Percentiles rank a stretch among this genome's conserved stretches.
Evolutionary conservation across 495 filamentous ascomycete genomes (phyloP).

Genomic region (Cairneyella variabilis): DNA sequence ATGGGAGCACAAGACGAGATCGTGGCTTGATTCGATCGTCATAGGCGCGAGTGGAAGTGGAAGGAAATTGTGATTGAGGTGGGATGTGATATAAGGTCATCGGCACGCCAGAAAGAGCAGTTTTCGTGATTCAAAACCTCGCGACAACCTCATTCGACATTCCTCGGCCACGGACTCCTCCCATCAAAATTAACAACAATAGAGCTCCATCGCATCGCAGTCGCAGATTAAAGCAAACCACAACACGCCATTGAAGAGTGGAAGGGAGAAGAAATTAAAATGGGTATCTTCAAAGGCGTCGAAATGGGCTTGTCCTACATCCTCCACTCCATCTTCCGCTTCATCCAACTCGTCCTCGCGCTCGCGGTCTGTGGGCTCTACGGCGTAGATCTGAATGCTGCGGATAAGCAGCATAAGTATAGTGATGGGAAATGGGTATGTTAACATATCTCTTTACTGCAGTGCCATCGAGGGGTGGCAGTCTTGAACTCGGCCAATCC

Average conservation of each 20-base stretch:
- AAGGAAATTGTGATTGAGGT: background rate
- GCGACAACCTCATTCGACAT: background rate
- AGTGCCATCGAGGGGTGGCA: no score
- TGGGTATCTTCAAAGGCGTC: conserved; percentile 16
- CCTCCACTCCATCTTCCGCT: conserved; percentile 52
- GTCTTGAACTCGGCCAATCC: background rate
- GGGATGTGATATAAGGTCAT: background rate
- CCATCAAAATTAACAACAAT: background rate
- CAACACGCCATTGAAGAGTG: no score
- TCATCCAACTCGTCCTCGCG: conserved; percentile 70
- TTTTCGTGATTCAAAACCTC: background rate
- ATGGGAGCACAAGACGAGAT: background rate
- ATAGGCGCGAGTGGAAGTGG: no score
- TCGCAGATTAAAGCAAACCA: background rate
- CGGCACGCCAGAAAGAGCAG: no score
- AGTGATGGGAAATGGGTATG: conserved; percentile 65
- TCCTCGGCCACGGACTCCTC: background rate
- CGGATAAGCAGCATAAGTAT: conserved; percentile 44
- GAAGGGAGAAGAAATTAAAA: no score
- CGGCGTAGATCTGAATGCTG: conserved; percentile 60
- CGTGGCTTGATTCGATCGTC: background rate
- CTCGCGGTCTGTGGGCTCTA: conserved; percentile 77
- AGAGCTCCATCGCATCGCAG: background rate
- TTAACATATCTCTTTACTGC: background rate
- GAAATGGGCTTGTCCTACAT: conserved; percentile 31